Base-by-base conservation (phyloP, 2,329 filamentous ascomycete genomes). In the Trichoderma semiorbis region DNA sequence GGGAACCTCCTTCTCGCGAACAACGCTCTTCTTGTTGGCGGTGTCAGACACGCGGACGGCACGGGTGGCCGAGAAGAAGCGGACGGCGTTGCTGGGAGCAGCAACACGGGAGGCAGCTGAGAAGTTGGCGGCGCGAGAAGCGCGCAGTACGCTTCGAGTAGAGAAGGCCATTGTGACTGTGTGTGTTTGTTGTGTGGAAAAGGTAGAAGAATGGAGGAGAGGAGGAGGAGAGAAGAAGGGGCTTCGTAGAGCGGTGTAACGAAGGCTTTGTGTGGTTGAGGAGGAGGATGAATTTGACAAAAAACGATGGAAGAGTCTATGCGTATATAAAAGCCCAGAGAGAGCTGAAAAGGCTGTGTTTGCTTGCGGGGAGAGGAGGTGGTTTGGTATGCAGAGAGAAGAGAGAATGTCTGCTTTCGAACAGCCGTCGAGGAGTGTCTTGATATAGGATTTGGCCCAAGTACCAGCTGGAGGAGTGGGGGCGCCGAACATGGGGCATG, bases 1-100 rank as follows among this genome's bases (percentile, higher is more conserved):
- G 32, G 87, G 86, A 18, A 89, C 81, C 77, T 88, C 86, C 75
- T 86, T 86, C 81, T 89, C 87, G 74, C 84, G 85, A 74, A 89
- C 85, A 14, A 87, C 85, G 72, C 85, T 86, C 75, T 83, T 85
- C 78, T 85, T 87, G 74, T 81, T 82, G 57, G 78, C 73, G n/a
- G 81, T 82, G 75, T 83, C 80, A 62, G 79, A 77, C 39, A 83
- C 81, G 70, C 76, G 77, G 73, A 75, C 76, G 74, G 75, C 57
- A 57, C 76, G 74, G 14, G 79, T 78, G 73, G 73, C 74, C 21
- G 81, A 80, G 74, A 83, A 81, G 76, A 77, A 76, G 70, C 81
- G 80, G 36, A 74, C 74, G 39, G 74, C 73, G 57, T 76, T 73
- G 72, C 75, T 75, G 50, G 74, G 74, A 69, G 77, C 74, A 65